Evolutionary conservation across 306 rosid genomes (phyloP).

Genomic region (Vicia villosa): DNA sequence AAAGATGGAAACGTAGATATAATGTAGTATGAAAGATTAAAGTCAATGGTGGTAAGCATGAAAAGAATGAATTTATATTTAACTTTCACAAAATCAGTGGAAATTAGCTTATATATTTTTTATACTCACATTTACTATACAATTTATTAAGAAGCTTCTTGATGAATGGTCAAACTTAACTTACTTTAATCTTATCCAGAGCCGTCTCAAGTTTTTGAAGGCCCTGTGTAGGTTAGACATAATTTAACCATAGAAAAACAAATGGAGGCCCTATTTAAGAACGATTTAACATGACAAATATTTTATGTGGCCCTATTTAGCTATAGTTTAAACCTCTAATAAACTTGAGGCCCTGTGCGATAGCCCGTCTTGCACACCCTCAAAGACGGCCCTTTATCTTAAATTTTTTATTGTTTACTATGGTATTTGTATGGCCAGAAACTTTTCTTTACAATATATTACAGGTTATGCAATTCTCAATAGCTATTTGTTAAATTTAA

Average conservation of each 20-base stretch:
- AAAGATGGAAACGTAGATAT: constrained; percentile 2
- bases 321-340: too few relatives aligned
- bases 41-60: not conserved
- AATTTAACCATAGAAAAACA: too few relatives aligned
- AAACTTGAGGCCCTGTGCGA: too few relatives aligned
- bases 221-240: too few relatives aligned
- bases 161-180: not conserved
- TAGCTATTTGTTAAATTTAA: too few relatives aligned
- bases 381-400: too few relatives aligned
- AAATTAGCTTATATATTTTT: not conserved
- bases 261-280: too few relatives aligned
- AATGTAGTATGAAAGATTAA: not conserved
- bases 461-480: not conserved
- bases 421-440: not conserved
- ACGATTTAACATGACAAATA: too few relatives aligned
- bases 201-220: too few relatives aligned
- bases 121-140: not conserved
- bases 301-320: too few relatives aligned
- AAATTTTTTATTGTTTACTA: not conserved
- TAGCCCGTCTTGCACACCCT: too few relatives aligned
- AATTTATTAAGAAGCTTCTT: not conserved
- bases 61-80: not conserved
- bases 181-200: not conserved
- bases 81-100: constrained; percentile 3
- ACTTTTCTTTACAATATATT: not conserved